Evolutionary conservation across 2,329 filamentous ascomycete genomes (phyloP), one percentile per base, ranked within the genome.

Genomic region (Pseudocercospora eumusae): DNA sequence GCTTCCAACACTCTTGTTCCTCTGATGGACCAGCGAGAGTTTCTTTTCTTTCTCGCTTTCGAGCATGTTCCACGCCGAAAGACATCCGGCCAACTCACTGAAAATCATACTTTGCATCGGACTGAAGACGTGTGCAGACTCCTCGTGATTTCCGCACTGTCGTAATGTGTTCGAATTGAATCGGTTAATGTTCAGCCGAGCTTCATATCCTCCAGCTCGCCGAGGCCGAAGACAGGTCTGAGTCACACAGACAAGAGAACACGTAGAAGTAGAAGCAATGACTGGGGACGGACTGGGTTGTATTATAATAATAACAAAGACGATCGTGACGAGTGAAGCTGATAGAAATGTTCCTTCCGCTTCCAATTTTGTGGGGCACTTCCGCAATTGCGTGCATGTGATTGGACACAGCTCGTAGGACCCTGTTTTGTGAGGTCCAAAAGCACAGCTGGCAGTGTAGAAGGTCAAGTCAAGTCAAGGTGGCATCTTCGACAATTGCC

Each of bases 371-470:
- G 47, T n/a, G 47, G 21, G 21, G 47, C 36, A 18, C 36, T 40
- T 40, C 36, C 36, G 36, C 36, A 18, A 40, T 40, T 40, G 36
- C 3, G 36, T n/a, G 15, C 47, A 52, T 52, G 47, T 52, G 47
- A 52, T 52, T 52, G 47, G 47, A 18, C 23, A 25, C 15, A 52
- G 47, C 15, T 23, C n/a, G n/a, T n/a, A 15, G 47, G 47, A 52
- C 47, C 47, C 47, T 52, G 47, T 13, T 25, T 28, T 13, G 15
- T 52, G 47, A 52, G 18, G 18, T 15, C 13, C 21, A 25, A 52
- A 28, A 52, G 44, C 44, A 52, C 47, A 52, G 47, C 47, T 52
- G 47, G 47, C 47, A 28, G 15, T 52, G 25, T 28, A 50, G 45
- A 52, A 49, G 28, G 28, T 31, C n/a, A 15, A 50, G 23, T 50